Base-by-base conservation (phyloP, 2,329 filamentous ascomycete genomes). In the Botrytis aclada region DNA sequence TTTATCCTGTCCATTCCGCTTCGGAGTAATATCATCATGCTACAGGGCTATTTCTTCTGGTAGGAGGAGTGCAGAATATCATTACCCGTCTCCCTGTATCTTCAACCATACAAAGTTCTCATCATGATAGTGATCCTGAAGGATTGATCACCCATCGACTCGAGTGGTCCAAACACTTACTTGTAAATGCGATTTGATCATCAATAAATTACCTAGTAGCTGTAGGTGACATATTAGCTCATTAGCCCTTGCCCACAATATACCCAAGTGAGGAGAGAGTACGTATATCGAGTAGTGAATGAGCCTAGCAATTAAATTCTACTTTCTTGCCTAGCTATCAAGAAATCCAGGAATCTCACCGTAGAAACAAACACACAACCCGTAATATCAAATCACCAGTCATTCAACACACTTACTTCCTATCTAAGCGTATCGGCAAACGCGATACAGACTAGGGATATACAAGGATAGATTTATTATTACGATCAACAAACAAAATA, bases 71-170 rank as follows among this genome's bases (percentile, higher is more conserved):
- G 47, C 47, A 51, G 47, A 51, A 16, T 7, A n/a, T 51, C 47
- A n/a, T 18, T 45, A 56, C 47, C 64, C 60, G 60, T 43, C 45
- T 54, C 32, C 34, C 51, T 39, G 41, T 34, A 41, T 72, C 51
- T 69, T 39, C 63, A 72, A 47, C 70, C 70, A 72, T 51, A 69
- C 70, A 60, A 60, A 67, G 18, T 61, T 54, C 32, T 51, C 39
- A 37, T 10, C 70, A 4, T 12, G 20, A 43, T 20, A 29, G 4
- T 39, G 62, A 67, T 72, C 70, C 47, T 67, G 34, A 32, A n/a
- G 56, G 65, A 67, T 41, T 34, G 51, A 29, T 29, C n/a, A 8
- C n/a, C 25, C 3, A 29, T 29, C 51, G 16, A 54, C n/a, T n/a
- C 51, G 51, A 51, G 47, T 65, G 58, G 37, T 67, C 51, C 16